Evolutionary conservation across 2,329 filamentous ascomycete genomes (phyloP).

Genomic region (Macroventuria anomochaeta): DNA sequence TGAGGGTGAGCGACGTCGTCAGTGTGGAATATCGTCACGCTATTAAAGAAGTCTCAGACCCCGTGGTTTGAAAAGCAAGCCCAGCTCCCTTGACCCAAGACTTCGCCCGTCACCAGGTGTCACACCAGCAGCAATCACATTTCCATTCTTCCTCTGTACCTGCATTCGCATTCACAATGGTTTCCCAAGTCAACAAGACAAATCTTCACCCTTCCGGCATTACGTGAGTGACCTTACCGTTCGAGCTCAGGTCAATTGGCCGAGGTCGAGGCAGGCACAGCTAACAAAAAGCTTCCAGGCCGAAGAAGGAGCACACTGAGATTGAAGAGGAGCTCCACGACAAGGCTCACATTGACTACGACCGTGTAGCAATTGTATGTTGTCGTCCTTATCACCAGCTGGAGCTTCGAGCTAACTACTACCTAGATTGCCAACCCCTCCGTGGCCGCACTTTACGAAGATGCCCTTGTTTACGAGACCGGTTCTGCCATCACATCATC

Average conservation of each 20-base stretch:
- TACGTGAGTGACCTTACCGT: conserved; percentile 66
- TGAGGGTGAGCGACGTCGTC: conserved; percentile 35
- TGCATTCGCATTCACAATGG: conserved; percentile 46
- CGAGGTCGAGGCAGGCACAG: background rate
- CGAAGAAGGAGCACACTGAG: conserved; percentile 88
- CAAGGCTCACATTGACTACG: conserved; percentile 98
- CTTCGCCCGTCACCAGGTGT: conserved; percentile 64
- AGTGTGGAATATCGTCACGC: conserved; percentile 37
- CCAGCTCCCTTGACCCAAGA: conserved; percentile 59
- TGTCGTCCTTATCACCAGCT: background rate
- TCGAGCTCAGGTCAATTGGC: background rate
- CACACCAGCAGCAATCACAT: conserved; percentile 64
- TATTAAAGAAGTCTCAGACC: conserved; percentile 48
- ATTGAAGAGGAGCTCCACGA: conserved; percentile 98
- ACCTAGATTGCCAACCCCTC: conserved; percentile 83
- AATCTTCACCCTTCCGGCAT: conserved; percentile 89
- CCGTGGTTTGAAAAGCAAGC: conserved; percentile 48
- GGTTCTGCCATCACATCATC: conserved; percentile 96
- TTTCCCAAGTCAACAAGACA: conserved; percentile 81
- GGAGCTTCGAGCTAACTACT: conserved; percentile 22
- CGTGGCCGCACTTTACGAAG: conserved; percentile 95
- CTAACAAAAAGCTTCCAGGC: conserved; percentile 60
- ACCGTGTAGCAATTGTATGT: conserved; percentile 94
- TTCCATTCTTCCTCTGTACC: conserved; percentile 65
- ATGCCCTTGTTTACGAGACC: conserved; percentile 97